Conservation (phyloP, 2,329 filamentous ascomycete genomes). For the Ophiocordyceps camponoti-saundersi region DNA sequence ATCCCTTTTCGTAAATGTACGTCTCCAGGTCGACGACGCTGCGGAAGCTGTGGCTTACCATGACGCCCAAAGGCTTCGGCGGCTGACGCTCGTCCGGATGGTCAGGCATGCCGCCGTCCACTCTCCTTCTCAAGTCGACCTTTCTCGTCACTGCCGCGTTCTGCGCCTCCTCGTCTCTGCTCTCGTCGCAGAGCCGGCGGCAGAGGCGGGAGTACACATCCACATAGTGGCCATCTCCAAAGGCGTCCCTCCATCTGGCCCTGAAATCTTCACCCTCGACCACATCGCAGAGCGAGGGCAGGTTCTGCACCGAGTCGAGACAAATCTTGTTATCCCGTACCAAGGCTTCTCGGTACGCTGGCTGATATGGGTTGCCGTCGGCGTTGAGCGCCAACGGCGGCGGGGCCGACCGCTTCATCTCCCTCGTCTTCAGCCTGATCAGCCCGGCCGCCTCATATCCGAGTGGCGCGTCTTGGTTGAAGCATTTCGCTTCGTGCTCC, state of each 20-base stretch:
- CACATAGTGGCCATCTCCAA: slow-evolving; percentile 3
- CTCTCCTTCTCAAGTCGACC: background rate
- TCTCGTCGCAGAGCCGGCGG: background rate
- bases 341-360: slow-evolving; percentile 1
- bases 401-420: slow-evolving; percentile 1
- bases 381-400: slow-evolving; percentile 2
- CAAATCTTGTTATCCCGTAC: slow-evolving; percentile 11
- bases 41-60: background rate
- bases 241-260: background rate
- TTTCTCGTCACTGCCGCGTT: background rate
- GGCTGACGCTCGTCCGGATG: slow-evolving; percentile 7
- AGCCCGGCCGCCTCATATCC: slow-evolving; percentile 4
- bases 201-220: slow-evolving; percentile 7
- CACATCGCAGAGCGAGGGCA: slow-evolving; percentile 11
- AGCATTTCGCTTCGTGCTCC: slow-evolving; percentile 7
- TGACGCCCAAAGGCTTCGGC: background rate
- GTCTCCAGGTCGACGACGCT: background rate
- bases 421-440: slow-evolving; percentile 6
- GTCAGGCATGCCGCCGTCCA: slow-evolving; percentile 1
- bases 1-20: background rate
- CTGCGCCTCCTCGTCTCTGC: background rate
- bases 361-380: slow-evolving; percentile 4
- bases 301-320: slow-evolving; percentile 12
- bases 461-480: slow-evolving; percentile 16
- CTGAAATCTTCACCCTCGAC: background rate